A percentile compares a stretch with the other conserved stretches of the same genome.
phyloP scores from a whole-genome alignment of 495 filamentous ascomycete species.

The Neurospora sublineolata region DNA sequence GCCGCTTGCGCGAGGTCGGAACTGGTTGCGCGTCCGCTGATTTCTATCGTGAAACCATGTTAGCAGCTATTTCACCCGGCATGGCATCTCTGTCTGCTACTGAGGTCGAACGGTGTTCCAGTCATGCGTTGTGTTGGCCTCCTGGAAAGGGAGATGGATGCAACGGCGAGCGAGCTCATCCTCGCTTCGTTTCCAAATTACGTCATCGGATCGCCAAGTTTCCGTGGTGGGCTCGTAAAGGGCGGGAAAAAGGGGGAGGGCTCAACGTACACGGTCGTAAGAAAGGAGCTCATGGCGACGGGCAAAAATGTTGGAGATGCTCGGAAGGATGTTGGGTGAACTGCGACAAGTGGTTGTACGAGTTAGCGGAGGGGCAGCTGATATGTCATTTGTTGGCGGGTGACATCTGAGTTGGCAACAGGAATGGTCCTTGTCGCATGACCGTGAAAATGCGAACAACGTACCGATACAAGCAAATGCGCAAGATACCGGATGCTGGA shows the following conservation, averaged over 20 bases:
- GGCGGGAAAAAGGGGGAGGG: constrained; percentile 1
- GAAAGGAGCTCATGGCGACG: constrained; percentile 24
- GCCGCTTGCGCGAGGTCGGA: constrained; percentile 77
- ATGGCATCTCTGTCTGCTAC: not conserved
- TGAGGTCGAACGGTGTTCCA: not conserved
- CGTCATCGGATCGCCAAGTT: constrained; percentile 3
- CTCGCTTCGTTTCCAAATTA: not conserved
- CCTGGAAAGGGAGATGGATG: not conserved
- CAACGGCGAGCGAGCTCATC: not conserved
- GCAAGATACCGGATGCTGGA: not conserved
- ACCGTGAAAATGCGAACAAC: constrained; percentile 6
- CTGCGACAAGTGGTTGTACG: constrained; percentile 3
- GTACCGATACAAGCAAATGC: constrained; percentile 3
- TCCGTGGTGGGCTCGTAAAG: not conserved
- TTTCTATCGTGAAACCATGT: constrained; percentile 46
- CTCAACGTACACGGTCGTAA: constrained; percentile 26
- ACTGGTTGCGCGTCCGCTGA: constrained; percentile 77
- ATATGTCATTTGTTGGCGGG: constrained; percentile 19
- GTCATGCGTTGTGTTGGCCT: not conserved
- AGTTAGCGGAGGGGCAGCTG: not conserved
- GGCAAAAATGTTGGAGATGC: not conserved
- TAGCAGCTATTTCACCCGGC: constrained; percentile 2
- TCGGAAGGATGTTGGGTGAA: constrained; percentile 14
- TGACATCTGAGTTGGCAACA: constrained; percentile 8
- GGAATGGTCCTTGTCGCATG: constrained; percentile 3